Evolutionary conservation across 352 stramenopile species (phyloP), one percentile per base, ranked within the genome.

Genomic region (Thraustochytrium sp.): DNA sequence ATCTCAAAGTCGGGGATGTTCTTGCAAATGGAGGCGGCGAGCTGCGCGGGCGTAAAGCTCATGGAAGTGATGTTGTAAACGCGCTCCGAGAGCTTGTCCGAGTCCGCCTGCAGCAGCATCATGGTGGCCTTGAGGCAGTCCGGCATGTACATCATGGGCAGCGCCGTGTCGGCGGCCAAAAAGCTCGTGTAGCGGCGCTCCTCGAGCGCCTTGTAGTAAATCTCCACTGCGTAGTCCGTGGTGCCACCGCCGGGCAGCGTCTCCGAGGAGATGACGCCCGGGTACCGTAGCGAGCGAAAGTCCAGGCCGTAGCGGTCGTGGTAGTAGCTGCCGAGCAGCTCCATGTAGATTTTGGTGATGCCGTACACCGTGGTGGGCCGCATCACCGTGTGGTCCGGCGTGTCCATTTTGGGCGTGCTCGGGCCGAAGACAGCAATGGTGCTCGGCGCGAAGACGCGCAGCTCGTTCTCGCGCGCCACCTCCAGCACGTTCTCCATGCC

Each of bases 111-210:
- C 48, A 97, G 86, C 29, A 97, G 87, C 44, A 90, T 88, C 44
- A 94, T 65, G 9, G 93, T 96, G 21, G 90, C 92, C 82, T 94
- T 93, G 37, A 97, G 88, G 74, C 91, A 95, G 86, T 97, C 93
- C 34, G 91, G 92, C 93, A 97, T 97, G 92, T 97, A 96, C 91
- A 97, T 97, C 92, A 97, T 97, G 36, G 93, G 93, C 87, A 97
- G 84, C 48, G 90, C 89, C 18, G 92, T 91, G 64, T 95, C 87
- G 13, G 88, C 87, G 59, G 89, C 72, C 3, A 97, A 75, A 85
- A 96, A 97, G 75, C 91, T 96, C 75, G 89, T 94, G 89, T 97
- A 97, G 82, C 90, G 91, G 87, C 90, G 89, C 68, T 92, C 85
- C 86, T 92, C 91, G 49, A 97, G 88, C 46, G 93, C 93, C 46